These are phyloP conservation scores for Wickerhamomyces ciferrii DNA, from an alignment of 805 yeast genomes.

Conservation along the genomic window DNA sequence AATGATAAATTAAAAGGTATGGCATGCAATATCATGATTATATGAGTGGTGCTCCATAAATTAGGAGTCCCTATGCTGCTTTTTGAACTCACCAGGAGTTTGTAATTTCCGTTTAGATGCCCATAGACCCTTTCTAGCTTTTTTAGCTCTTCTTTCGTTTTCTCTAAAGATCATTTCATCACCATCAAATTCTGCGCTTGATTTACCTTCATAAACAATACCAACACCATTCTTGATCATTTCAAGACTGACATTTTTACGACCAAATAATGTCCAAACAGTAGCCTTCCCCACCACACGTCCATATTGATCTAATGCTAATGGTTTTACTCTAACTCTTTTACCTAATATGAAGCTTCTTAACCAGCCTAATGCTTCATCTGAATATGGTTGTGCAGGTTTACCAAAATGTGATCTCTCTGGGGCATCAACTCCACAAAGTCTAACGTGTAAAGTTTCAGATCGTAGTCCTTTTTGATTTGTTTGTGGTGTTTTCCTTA, in stretches of 20 bases:
- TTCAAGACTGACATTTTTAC: conserved; percentile 77
- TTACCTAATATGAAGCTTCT: conserved; percentile 59
- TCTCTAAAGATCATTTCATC: conserved; percentile 52
- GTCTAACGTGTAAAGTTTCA: conserved; percentile 72
- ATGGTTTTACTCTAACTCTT: conserved; percentile 69
- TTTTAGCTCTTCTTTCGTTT: conserved; percentile 59
- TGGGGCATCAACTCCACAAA: conserved; percentile 96
- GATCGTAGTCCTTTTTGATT: conserved; percentile 42
- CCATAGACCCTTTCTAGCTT: conserved; percentile 66
- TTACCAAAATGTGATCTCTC: conserved; percentile 93
- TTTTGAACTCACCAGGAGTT: conserved; percentile 82
- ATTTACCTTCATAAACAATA: conserved; percentile 79
- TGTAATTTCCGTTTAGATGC: conserved; percentile 40
- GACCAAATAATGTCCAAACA: conserved; percentile 56
- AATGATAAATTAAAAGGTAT: too few species aligned
- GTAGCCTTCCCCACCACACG: conserved; percentile 74
- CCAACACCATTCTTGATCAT: conserved; percentile 84
- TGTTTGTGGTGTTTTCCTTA: conserved; percentile 57
- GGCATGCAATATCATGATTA: too few species aligned
- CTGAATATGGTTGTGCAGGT: conserved; percentile 83
- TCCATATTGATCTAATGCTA: conserved; percentile 81
- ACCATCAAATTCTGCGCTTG: conserved; percentile 83
- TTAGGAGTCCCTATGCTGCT: conserved; percentile 23
- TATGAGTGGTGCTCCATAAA: too few species aligned
- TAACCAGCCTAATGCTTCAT: conserved; percentile 81